phyloP scores from a whole-genome alignment of 2,329 filamentous ascomycete genomes.

The Madurella mycetomatis region DNA sequence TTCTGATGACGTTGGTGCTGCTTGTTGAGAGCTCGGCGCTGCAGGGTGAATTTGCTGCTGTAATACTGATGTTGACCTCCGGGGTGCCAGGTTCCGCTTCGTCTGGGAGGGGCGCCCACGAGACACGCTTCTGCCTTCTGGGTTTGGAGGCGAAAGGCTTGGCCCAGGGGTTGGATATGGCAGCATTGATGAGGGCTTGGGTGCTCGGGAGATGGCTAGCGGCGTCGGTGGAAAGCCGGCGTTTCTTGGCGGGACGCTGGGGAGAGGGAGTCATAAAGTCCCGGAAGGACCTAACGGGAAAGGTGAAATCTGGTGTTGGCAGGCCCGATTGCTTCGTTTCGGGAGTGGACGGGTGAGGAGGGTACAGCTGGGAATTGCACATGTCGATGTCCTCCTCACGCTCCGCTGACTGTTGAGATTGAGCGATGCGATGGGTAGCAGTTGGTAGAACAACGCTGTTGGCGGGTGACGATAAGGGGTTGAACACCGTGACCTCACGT shows the following conservation, averaged over 20 bases:
- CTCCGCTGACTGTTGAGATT: background rate
- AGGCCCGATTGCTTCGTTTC: conserved; percentile 28
- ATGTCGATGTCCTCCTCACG: conserved; percentile 11
- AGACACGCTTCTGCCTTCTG: conserved; percentile 28
- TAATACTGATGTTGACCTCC: background rate
- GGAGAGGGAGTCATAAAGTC: conserved; percentile 50
- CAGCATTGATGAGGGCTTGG: conserved; percentile 35
- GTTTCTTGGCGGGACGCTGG: conserved; percentile 28
- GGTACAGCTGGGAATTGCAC: conserved; percentile 5
- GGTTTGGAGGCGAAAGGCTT: conserved; percentile 12
- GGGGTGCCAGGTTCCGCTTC: conserved; percentile 17
- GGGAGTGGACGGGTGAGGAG: conserved; percentile 27
- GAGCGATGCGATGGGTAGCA: background rate
- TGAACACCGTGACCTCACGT: conserved; percentile 12
- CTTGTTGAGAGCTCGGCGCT: background rate
- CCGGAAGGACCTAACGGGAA: conserved; percentile 49
- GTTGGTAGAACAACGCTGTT: conserved; percentile 14
- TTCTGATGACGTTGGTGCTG: background rate
- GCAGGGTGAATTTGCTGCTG: background rate
- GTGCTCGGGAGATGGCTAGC: conserved; percentile 30
- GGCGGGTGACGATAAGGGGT: conserved; percentile 19
- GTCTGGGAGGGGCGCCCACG: conserved; percentile 31
- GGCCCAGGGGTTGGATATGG: conserved; percentile 34
- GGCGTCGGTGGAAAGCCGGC: conserved; percentile 20
- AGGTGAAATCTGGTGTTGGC: conserved; percentile 43